Base-by-base conservation (phyloP, 2,329 filamentous ascomycete genomes). In the Talaromyces marneffei region DNA sequence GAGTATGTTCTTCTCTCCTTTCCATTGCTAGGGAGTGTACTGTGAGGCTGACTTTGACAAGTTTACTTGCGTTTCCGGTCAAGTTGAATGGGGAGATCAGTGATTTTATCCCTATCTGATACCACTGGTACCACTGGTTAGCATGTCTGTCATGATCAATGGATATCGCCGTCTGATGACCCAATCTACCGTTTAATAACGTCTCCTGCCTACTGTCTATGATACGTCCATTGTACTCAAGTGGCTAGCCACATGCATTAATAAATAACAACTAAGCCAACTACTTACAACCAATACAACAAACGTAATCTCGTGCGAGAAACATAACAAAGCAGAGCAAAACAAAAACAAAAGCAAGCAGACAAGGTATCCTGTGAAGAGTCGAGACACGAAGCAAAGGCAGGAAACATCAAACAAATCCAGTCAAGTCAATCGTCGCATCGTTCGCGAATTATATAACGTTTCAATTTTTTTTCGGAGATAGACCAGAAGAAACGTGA, bases 21-120 rank as follows among this genome's bases (percentile, higher is more conserved):
- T 27, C 5, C 2, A n/a, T 1, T 29, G 1, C 14, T 48, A 48
- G 33, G 33, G 33, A 2, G 9, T 35, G 33, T 52, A 12, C 20
- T 33, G 35, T 12, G 40, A 23, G 44, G 18, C 39, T 63, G 29
- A 56, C 37, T 44, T 8, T 39, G 23, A 6, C 53, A 6, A 84
- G 82, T 67, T 75, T 83, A 61, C 74, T 84, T 55, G 81, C 74
- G 10, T 74, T 78, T 53, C 82, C 82, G 0, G 82, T 81, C 2
- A 81, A 84, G 65, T 70, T 79, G 23, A 83, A 82, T 63, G 79
- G 78, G 60, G 68, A 77, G 53, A 74, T 84, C 56, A 80, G 75
- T 59, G 76, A 83, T 66, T 74, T 76, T 3, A 83, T 84, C 74
- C 77, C 78, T 18, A 75, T 78, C 53, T 79, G 65, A 74, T n/a